Conservation (phyloP, 2,329 filamentous ascomycete genomes). For the Thyridium curvatum region DNA sequence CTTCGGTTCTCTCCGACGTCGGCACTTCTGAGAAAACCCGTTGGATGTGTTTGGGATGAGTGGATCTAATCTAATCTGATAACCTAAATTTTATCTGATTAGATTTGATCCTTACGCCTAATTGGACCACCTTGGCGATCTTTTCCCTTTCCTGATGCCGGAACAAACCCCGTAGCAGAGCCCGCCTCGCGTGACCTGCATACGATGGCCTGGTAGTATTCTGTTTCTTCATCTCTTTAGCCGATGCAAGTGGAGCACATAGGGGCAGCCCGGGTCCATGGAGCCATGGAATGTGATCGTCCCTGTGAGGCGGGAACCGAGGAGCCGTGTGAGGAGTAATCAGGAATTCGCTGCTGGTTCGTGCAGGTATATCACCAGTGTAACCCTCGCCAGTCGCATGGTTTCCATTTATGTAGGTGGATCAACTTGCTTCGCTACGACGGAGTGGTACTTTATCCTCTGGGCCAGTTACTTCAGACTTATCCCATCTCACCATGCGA, state of each 20-base stretch:
- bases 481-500: too few species aligned
- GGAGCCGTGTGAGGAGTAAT: too few species aligned
- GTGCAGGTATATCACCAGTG: too few species aligned
- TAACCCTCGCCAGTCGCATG: too few species aligned
- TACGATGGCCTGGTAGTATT: not conserved
- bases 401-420: too few species aligned
- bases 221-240: not conserved
- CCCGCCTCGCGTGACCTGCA: not conserved
- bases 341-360: too few species aligned
- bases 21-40: slow-evolving; percentile 1
- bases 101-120: slow-evolving; percentile 1
- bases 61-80: slow-evolving; percentile 10
- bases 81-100: slow-evolving; percentile 2
- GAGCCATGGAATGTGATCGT: too few species aligned
- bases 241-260: not conserved
- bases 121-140: not conserved
- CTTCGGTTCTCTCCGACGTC: slow-evolving; percentile 1
- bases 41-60: not conserved
- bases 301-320: too few species aligned
- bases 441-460: too few species aligned
- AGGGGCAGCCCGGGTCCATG: too few species aligned
- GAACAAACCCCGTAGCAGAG: not conserved
- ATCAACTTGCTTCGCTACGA: too few species aligned
- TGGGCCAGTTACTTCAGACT: too few species aligned
- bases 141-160: not conserved